A percentile compares a stretch with the other conserved stretches of the same genome.
phyloP scores from a whole-genome alignment of 2,329 filamentous ascomycete species.

The Nemania sp. region DNA sequence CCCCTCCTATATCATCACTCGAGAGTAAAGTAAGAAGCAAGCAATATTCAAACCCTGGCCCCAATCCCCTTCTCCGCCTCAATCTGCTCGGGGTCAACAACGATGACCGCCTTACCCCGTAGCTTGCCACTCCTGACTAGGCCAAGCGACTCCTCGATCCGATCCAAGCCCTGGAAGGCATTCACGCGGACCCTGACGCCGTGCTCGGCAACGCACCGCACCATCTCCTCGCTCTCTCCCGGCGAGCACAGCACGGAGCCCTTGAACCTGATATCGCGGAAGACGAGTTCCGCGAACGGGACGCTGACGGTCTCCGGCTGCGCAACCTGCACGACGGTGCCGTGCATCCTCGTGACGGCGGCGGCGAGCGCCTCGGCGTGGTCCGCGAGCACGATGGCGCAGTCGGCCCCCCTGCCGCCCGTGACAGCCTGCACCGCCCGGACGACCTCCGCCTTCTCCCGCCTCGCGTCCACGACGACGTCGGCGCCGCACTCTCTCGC shows the following conservation, averaged over 20 bases:
- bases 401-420: slow-evolving; percentile 54
- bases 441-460: slow-evolving; percentile 52
- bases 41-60: slow-evolving; percentile 18
- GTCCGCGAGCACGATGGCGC: slow-evolving; percentile 55
- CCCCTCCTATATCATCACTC: not conserved
- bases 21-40: too few species aligned
- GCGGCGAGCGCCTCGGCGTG: slow-evolving; percentile 53
- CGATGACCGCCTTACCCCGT: slow-evolving; percentile 57
- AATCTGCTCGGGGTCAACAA: slow-evolving; percentile 53
- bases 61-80: slow-evolving; percentile 32
- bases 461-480: slow-evolving; percentile 55
- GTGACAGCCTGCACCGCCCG: slow-evolving; percentile 45
- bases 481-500: slow-evolving; percentile 51
- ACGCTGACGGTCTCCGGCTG: slow-evolving; percentile 65
- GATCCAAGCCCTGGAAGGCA: slow-evolving; percentile 55
- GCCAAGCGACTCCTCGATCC: slow-evolving; percentile 55
- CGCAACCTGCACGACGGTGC: slow-evolving; percentile 60
- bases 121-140: slow-evolving; percentile 57
- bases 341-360: slow-evolving; percentile 63
- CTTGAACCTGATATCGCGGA: slow-evolving; percentile 35
- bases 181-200: slow-evolving; percentile 56
- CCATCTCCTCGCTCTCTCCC: slow-evolving; percentile 52
- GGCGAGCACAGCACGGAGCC: slow-evolving; percentile 48
- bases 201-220: slow-evolving; percentile 50
- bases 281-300: slow-evolving; percentile 57